phyloP scores from a whole-genome alignment of 2,329 filamentous ascomycete species.

The Aspergillus sp. region DNA sequence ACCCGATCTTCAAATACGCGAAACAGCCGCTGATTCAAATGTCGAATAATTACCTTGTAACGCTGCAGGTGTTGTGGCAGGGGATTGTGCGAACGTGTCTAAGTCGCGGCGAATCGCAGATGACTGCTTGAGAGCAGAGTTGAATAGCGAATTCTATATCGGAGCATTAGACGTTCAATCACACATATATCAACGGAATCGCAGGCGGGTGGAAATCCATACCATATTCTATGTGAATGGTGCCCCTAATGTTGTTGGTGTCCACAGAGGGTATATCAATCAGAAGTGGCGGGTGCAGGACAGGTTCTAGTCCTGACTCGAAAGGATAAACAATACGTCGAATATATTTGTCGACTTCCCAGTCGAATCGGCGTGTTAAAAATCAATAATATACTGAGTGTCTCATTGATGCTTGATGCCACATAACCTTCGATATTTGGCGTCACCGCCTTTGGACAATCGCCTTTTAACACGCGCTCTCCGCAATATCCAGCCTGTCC shows the following conservation, averaged over 20 bases:
- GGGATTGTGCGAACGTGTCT: slow-evolving; percentile 64
- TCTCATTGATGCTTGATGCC: neutral
- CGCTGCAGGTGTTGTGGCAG: slow-evolving; percentile 58
- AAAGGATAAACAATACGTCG: neutral
- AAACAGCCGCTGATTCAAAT: neutral
- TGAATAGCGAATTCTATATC: slow-evolving; percentile 77
- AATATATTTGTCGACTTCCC: neutral
- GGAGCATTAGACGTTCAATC: neutral
- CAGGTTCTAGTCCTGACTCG: neutral
- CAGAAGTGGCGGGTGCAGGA: neutral
- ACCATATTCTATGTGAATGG: slow-evolving; percentile 16
- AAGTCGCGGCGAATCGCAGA: slow-evolving; percentile 76
- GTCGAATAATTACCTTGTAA: slow-evolving; percentile 52
- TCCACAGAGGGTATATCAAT: neutral
- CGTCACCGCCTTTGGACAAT: neutral
- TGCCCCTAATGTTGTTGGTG: neutral
- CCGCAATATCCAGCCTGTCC: too few species aligned
- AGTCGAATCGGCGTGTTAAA: slow-evolving; percentile 11
- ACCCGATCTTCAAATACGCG: neutral
- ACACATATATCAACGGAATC: neutral
- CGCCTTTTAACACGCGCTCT: too few species aligned
- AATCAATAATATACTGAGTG: neutral
- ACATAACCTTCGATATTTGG: neutral
- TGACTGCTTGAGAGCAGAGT: slow-evolving; percentile 80
- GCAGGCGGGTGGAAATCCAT: slow-evolving; percentile 3